phyloP scores from a whole-genome alignment of 208 protist species.

The Herpetomonas samuelpessoai region DNA sequence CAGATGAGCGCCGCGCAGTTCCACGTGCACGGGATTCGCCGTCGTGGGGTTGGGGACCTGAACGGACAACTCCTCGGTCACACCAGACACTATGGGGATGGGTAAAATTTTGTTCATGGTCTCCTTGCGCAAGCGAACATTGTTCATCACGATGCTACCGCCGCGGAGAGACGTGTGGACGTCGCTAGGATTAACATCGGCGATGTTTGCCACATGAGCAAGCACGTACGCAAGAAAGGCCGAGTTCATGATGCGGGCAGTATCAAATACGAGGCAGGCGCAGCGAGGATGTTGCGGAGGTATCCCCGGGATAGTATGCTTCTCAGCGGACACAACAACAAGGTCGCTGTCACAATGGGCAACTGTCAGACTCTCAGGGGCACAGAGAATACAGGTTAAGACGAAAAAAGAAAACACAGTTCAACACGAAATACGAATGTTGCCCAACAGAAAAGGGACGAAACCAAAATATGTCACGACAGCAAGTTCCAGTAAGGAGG shows the following conservation, averaged over 20 bases:
- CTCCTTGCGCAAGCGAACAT: constrained; percentile 48
- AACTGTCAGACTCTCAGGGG: too few species aligned
- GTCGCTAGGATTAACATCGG: constrained; percentile 58
- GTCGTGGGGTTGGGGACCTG: constrained; percentile 67
- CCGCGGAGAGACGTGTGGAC: constrained; percentile 60
- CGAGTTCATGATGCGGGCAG: constrained; percentile 67
- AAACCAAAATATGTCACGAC: too few species aligned
- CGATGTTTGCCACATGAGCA: constrained; percentile 53
- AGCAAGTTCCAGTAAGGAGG: too few species aligned
- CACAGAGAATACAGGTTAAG: too few species aligned
- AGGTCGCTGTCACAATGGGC: too few species aligned
- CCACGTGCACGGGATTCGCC: constrained; percentile 39
- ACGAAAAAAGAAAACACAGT: too few species aligned
- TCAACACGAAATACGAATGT: too few species aligned
- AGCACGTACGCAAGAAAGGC: constrained; percentile 73
- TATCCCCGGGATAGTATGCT: too few species aligned
- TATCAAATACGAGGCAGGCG: too few species aligned
- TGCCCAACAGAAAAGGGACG: too few species aligned
- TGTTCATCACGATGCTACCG: constrained; percentile 45
- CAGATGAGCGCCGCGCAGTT: constrained; percentile 20
- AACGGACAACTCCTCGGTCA: constrained; percentile 43
- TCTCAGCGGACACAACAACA: too few species aligned
- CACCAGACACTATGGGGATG: constrained; percentile 52
- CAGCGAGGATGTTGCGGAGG: too few species aligned
- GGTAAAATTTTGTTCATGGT: constrained; percentile 54